Evolutionary conservation across 768 basidiomycete species (phyloP), one percentile per base, ranked within the genome.

Genomic region (Lanmaoa pseudosensibilis): DNA sequence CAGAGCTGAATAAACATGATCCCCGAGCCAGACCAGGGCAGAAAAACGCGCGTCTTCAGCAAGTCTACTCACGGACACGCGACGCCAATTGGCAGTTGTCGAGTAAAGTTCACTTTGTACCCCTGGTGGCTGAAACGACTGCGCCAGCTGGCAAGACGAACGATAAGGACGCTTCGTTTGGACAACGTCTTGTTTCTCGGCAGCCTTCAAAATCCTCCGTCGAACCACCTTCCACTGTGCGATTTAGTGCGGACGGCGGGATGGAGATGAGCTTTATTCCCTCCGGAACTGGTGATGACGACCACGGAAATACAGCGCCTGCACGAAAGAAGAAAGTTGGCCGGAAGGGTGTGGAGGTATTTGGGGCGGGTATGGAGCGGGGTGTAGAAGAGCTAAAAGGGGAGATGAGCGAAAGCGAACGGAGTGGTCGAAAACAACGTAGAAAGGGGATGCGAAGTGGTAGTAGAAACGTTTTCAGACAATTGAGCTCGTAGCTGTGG

Each of bases 211-310:
- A 62, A 61, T 15, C 54, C 30, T 47, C 55, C 40, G 61, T 11
- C 18, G 66, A 50, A 36, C 12, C 44, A 1, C 53, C 65, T 23
- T 69, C 56, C 37, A 63, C 55, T 43, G 55, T 56, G 52, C 72
- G 50, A 27, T 65, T 61, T 48, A 62, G 65, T 13, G 74, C 71
- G 15, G 87, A 87, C 63, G 87, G 87, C 13, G 86, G 84, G 12
- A 84, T 92, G 82, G 92, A 94, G 69, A 84, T 92, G 73, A 89
- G 83, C 47, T 96, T 92, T 83, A 76, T 90, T 32, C 92, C 92
- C 3, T 82, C 78, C 4, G 72, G 64, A 38, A 32, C 61, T 23
- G 63, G 59, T 59, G 56, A 56, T 23, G 64, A 59, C 15, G 61
- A 50, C 58, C 12, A 33, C 27, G 27, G 27, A 6, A 5, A 10